Evolutionary conservation across 345 rosid species (phyloP).

Genomic region (Chamaenerion angustifolium): DNA sequence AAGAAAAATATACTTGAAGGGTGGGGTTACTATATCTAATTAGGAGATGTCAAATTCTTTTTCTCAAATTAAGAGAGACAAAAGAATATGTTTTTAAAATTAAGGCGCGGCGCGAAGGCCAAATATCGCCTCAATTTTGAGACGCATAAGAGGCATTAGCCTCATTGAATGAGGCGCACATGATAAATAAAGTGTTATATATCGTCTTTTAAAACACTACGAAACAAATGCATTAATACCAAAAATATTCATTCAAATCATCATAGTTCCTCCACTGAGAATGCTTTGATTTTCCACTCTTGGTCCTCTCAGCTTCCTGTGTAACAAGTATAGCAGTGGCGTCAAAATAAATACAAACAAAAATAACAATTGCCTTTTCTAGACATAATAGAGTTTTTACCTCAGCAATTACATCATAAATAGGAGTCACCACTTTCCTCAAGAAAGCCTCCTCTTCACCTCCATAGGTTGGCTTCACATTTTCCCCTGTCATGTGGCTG

Average conservation of each 20-base stretch:
- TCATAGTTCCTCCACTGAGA: conserved; percentile 99
- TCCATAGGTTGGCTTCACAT: conserved; percentile 95
- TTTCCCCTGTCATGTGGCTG: conserved; percentile 96
- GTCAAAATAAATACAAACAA: neutral
- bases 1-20: conserved; percentile 7
- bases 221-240: conserved; percentile 30
- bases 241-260: conserved; percentile 92
- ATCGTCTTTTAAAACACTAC: no score
- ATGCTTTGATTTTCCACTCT: conserved; percentile 83
- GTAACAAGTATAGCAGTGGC: conserved; percentile 10
- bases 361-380: neutral
- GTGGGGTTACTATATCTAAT: neutral
- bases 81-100: no score
- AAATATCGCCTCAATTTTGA: no score
- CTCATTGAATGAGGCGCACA: no score
- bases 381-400: conserved; percentile 17
- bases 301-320: conserved; percentile 84
- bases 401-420: conserved; percentile 69
- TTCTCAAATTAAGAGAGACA: no score
- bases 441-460: conserved; percentile 96
- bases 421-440: conserved; percentile 84
- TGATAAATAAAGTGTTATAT: no score
- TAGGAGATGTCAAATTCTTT: neutral
- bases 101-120: no score
- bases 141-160: no score